Percentiles rank a stretch among this genome's conserved stretches.
These are phyloP conservation scores for Oenanthe sinensis DNA, from an alignment of 129 eudicot genomes.

Conservation along the genomic window DNA sequence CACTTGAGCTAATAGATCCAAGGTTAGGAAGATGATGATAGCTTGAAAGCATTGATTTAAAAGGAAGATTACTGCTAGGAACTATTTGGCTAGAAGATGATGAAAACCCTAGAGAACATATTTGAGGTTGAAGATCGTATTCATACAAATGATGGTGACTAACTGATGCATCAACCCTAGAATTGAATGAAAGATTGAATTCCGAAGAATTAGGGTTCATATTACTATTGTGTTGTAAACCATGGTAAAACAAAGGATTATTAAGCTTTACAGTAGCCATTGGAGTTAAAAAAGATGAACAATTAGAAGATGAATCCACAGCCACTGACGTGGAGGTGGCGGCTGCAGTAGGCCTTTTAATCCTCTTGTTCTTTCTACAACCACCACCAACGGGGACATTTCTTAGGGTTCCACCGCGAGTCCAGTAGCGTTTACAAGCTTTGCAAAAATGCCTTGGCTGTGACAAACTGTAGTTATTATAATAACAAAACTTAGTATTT, in stretches of 20 bases:
- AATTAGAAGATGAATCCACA: conserved; percentile 5
- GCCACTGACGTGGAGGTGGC: neutral
- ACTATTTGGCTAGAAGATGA: conserved; percentile 38
- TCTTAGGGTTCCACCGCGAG: conserved; percentile 78
- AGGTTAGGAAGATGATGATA: conserved; percentile 18
- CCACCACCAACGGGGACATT: conserved; percentile 97
- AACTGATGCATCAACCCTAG: conserved; percentile 30
- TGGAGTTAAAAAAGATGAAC: conserved; percentile 8
- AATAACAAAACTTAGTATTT: conserved; percentile 81
- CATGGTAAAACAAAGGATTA: conserved; percentile 48
- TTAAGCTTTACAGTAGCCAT: conserved; percentile 16
- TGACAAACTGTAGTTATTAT: conserved; percentile 79
- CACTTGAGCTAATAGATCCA: conserved; percentile 33
- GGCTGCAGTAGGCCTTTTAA: conserved; percentile 36
- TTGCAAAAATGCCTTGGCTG: conserved; percentile 91
- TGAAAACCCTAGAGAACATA: conserved; percentile 56
- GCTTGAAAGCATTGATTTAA: conserved; percentile 28
- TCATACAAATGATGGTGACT: conserved; percentile 11
- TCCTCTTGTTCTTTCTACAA: conserved; percentile 73
- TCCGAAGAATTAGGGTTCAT: conserved; percentile 6
- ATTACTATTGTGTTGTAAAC: conserved; percentile 24
- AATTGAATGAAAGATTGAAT: conserved; percentile 37
- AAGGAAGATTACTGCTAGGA: conserved; percentile 22
- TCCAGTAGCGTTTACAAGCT: conserved; percentile 87
- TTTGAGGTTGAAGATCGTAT: conserved; percentile 45